Evolutionary conservation across 2,329 filamentous ascomycete genomes (phyloP), one percentile per base, ranked within the genome.

Genomic region (Parafenestella ontariensis): DNA sequence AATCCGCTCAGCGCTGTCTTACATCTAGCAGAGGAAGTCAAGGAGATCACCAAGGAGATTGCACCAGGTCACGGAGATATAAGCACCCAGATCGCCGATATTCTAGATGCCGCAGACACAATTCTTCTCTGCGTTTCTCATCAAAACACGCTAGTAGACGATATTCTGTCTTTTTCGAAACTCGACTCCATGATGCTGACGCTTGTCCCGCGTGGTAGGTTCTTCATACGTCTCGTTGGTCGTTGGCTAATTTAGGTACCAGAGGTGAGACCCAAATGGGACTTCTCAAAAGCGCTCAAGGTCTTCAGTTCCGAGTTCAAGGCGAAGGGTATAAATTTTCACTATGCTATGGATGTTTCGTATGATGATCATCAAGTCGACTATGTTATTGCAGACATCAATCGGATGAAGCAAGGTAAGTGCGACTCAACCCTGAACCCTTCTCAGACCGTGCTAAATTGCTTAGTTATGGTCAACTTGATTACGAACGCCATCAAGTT

Each of bases 401-500:
- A 75, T 46, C 62, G 72, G 37, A 74, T 75, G 71, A 73, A 73
- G 46, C 72, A 75, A 67, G 70, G 70, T 70, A 64, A 42, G 11
- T 3, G 18, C 9, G 20, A 13, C 2, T 13, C 15, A 13, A 9
- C 18, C 11, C 5, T 20, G 0, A 0, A 3, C 1, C n/a, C n/a
- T n/a, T n/a, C n/a, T n/a, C 11, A 18, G 8, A 2, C 1, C 7
- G 15, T n/a, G 26, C 59, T 71, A 34, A 34, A 71, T 34, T 8
- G 8, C 8, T 8, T 24, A 72, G 77, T 81, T 2, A 51, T 81
- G 40, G 72, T 76, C 28, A 77, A 77, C 18, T 58, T 81, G 1
- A 72, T 81, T 11, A 81, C 79, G 2, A 81, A 81, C 46, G 76
- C 77, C 0, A 77, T 81, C 50, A 81, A 81, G 39, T 81, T 81